Evolutionary conservation across 2,329 filamentous ascomycete species (phyloP), one percentile per base, ranked within the genome.

Genomic region (Fusarium tanahbumbuense): DNA sequence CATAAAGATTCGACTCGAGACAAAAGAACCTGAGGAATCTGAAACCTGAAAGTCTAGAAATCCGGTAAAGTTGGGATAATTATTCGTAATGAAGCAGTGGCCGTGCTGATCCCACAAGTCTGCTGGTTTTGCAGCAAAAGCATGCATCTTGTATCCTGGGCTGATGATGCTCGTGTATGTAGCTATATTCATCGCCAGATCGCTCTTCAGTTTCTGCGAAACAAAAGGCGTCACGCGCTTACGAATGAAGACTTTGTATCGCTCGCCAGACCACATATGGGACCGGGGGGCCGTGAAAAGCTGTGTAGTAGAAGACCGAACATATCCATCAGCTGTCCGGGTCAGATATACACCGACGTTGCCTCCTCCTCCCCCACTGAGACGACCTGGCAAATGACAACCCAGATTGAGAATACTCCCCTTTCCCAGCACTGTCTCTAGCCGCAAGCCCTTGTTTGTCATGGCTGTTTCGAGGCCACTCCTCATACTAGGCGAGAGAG

Each of bases 21-120:
- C 0, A 20, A 44, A 62, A 0, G 3, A 18, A 1, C 27, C 45
- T 0, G 47, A 8, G 3, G 10, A 16, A 1, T 61, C 6, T 0
- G 58, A 12, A 0, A 63, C 6, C 9, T 63, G 47, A 20, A 63
- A 63, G 27, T 63, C 25, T 3, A 63, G 13, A 28, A 63, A 63
- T 0, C 47, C 58, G 5, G 42, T 56, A 3, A 63, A 63, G 10
- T 10, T 20, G 4, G 16, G 11, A 11, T 45, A 37, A 1, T 5
- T 13, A 3, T 44, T 44, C 0, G 41, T 22, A 2, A 63, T 41
- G 1, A 63, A 63, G 1, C 20, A n/a, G 0, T 56, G 41, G 2
- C 27, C 13, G 1, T 34, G 6, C 4, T 12, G 11, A 11, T 63
- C 58, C 58, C 60, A 63, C 0, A 63, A 6, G 3, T 63, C 60